Base-by-base conservation (phyloP, 257 asterid genomes). In the Solanum dulcamara region DNA sequence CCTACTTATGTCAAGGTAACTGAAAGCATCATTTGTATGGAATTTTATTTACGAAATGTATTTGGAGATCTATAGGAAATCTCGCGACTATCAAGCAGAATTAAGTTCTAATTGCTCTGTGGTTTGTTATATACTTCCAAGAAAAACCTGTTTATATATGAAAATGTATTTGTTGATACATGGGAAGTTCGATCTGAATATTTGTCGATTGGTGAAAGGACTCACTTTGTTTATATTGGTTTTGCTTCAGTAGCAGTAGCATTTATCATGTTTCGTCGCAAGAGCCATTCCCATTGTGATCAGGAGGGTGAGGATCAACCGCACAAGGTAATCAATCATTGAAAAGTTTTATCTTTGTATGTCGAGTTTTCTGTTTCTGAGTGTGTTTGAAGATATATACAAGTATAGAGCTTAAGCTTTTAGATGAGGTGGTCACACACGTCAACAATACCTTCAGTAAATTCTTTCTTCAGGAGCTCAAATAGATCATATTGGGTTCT, bases 221-320 rank as follows among this genome's bases (percentile, higher is more conserved):
- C 66, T 79, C 66, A 48, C 62, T 17, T 30, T 66, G 81, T 42
- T 40, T 38, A 28, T 77, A 8, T 35, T 33, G 32, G n/a, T 79
- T 42, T 38, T 62, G 24, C 32, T 62, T 46, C 64, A 85, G 38
- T 70, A 85, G 83, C 85, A 81, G 85, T 68, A 40, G 83, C 85
- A 28, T 42, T 75, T 77, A 77, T 17, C 84, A 96, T 96, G 98
- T 94, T 94, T 84, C 94, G 95, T 77, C 90, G 95, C 84, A 89
- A 83, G 91, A 92, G 84, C 85, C 92, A 85, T 90, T 81, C 94
- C 53, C 89, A 92, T 3, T 85, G 59, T 32, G 94, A 89, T 40
- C 93, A 87, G 75, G 95, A 88, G 82, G 88, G 87, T 70, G 89
- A 86, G 81, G 98, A 93, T 87, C 88, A 72, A 90, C 93, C 89